Evolutionary conservation across 2,329 filamentous ascomycete genomes (phyloP).

Genomic region (Shiraia sp.): DNA sequence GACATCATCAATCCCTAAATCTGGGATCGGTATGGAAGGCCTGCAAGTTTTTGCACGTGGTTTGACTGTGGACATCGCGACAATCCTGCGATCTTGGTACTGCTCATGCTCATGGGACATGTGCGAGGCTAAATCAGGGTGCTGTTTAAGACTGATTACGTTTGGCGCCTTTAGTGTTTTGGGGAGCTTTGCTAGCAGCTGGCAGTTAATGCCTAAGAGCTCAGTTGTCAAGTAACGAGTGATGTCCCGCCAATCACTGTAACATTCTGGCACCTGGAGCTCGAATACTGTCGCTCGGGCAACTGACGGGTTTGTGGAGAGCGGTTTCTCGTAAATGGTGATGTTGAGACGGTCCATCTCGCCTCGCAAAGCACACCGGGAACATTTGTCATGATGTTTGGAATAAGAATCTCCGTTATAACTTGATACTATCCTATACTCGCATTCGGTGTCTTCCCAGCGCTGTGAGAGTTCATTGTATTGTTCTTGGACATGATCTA

Average conservation of each 20-base stretch:
- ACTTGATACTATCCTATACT: no score
- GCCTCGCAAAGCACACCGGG: slow-evolving; percentile 33
- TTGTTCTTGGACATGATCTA: slow-evolving; percentile 9
- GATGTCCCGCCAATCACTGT: slow-evolving; percentile 55
- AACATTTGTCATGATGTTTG: slow-evolving; percentile 16
- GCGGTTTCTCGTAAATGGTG: slow-evolving; percentile 60
- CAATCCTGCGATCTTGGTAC: slow-evolving; percentile 24
- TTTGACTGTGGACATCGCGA: slow-evolving; percentile 44
- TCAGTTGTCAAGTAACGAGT: slow-evolving; percentile 49
- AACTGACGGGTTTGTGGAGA: slow-evolving; percentile 41
- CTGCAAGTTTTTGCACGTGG: slow-evolving; percentile 39
- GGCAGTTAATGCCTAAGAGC: slow-evolving; percentile 37
- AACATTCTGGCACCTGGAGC: slow-evolving; percentile 47
- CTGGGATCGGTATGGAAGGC: slow-evolving; percentile 21
- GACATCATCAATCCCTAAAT: slow-evolving; percentile 41
- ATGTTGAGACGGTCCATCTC: slow-evolving; percentile 52
- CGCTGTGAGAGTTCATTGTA: slow-evolving; percentile 17
- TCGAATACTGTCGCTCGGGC: slow-evolving; percentile 59
- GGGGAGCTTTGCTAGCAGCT: neutral
- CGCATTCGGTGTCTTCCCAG: slow-evolving; percentile 15
- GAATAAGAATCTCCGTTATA: slow-evolving; percentile 6
- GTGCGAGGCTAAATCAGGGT: slow-evolving; percentile 9
- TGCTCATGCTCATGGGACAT: slow-evolving; percentile 1
- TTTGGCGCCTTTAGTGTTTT: neutral
- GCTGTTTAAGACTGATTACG: slow-evolving; percentile 16